Evolutionary conservation across 495 filamentous ascomycete genomes (phyloP).

Genomic region (Penicillium tannophilum): DNA sequence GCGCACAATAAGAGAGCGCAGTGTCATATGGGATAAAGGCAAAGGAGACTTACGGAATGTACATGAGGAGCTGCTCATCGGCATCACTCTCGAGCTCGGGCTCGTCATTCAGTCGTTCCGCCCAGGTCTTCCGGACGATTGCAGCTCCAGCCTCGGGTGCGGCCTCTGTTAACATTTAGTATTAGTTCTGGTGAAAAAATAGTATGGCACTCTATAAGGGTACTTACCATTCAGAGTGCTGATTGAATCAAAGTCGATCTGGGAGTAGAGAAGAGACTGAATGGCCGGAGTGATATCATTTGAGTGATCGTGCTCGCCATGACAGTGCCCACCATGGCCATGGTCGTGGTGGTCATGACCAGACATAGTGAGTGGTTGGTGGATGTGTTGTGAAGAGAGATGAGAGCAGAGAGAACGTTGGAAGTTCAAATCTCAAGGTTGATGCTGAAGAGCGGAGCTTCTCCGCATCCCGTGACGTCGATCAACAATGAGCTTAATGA

Average conservation of each 20-base stretch:
- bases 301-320: conserved; percentile 70
- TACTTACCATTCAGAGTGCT: conserved; percentile 72
- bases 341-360: conserved; percentile 48
- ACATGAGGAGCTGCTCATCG: conserved; percentile 92
- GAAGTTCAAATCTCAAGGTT: background rate
- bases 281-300: conserved; percentile 90
- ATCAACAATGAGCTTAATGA: conserved; percentile 2
- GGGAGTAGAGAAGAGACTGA: conserved; percentile 83
- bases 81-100: conserved; percentile 81
- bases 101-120: conserved; percentile 66
- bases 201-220: background rate
- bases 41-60: conserved; percentile 73
- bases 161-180: conserved; percentile 47
- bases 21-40: background rate
- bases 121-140: conserved; percentile 89
- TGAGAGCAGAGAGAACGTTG: background rate
- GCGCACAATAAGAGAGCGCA: background rate
- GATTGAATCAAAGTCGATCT: conserved; percentile 87
- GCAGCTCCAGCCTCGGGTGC: conserved; percentile 65
- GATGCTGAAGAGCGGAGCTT: conserved; percentile 4
- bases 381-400: background rate
- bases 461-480: conserved; percentile 24
- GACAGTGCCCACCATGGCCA: conserved; percentile 43
- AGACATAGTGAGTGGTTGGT: conserved; percentile 35
- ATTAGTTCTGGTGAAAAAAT: background rate